phyloP scores from a whole-genome alignment of 2,329 filamentous ascomycete genomes.

The Stagonosporopsis rhizophila region DNA sequence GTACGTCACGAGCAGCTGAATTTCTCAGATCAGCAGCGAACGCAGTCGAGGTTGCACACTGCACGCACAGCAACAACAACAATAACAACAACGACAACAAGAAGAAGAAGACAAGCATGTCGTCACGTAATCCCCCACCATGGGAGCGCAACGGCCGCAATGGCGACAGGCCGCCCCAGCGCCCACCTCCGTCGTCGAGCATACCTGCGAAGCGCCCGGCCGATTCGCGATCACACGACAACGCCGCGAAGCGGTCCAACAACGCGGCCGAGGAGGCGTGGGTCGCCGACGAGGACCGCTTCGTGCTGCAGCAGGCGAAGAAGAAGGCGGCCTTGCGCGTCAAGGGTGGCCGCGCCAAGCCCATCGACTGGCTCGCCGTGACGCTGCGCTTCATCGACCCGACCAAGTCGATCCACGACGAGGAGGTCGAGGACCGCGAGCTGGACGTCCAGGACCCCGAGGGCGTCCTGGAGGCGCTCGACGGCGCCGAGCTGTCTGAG shows the following conservation, averaged over 20 bases:
- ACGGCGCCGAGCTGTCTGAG: conserved; percentile 71
- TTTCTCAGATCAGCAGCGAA: neutral
- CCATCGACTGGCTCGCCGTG: conserved; percentile 93
- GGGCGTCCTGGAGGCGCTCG: conserved; percentile 77
- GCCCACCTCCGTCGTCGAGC: conserved; percentile 39
- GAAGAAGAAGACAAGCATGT: conserved; percentile 25
- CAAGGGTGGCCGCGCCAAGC: conserved; percentile 85
- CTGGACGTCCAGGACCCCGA: conserved; percentile 82
- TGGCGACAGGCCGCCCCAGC: conserved; percentile 28
- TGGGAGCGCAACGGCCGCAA: conserved; percentile 40
- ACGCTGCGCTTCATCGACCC: conserved; percentile 87
- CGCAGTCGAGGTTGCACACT: no score
- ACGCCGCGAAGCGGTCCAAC: conserved; percentile 50
- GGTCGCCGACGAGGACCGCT: conserved; percentile 93
- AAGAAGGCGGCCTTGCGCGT: conserved; percentile 97
- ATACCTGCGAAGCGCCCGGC: conserved; percentile 53
- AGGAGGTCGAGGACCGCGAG: conserved; percentile 78
- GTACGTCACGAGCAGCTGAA: conserved; percentile 32
- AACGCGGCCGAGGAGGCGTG: conserved; percentile 66
- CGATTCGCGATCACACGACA: conserved; percentile 51
- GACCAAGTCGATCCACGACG: conserved; percentile 78
- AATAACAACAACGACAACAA: neutral
- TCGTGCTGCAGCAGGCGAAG: conserved; percentile 95
- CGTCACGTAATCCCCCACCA: conserved; percentile 43
- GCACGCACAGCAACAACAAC: neutral